Evolutionary conservation across 2,329 filamentous ascomycete genomes (phyloP), one percentile per base, ranked within the genome.

Genomic region (Talaromyces albobiverticillius): DNA sequence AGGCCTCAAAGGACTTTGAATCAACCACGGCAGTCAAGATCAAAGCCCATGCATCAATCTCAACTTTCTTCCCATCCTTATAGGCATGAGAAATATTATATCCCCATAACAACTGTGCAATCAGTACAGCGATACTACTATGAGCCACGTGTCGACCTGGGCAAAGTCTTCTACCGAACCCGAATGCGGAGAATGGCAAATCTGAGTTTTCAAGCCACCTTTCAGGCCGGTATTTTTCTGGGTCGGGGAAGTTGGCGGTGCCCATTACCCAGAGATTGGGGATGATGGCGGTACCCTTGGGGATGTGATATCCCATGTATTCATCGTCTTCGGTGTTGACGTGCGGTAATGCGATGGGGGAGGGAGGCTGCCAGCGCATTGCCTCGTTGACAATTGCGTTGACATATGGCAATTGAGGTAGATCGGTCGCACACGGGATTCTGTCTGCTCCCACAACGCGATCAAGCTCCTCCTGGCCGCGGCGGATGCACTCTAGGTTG

Each of bases 221-320:
- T 34, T 34, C 31, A 13, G 31, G 31, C 13, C 13, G 31, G 60
- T 76, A 76, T 16, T 38, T 60, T 38, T 70, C 60, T 1, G 73
- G 69, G 11, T 72, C 62, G 0, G 65, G 64, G 46, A 70, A 77
- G 20, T 34, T 32, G 18, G n/a, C n/a, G n/a, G 18, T 25, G 2
- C 18, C 31, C 23, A 47, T 47, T 14, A 31, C 45, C 45, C 45
- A 47, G 14, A 20, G 23, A 20, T 47, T 47, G 25, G 45, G 23
- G 16, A 47, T 71, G 9, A 78, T 64, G 20, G 74, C 62, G 5
- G 73, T 74, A 3, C 82, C 82, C 14, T 76, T 77, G 10, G 81
- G 81, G 47, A 85, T 83, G 55, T 77, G 75, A 66, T 81, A 79
- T 29, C 76, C 81, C 20, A 79, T 71, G 61, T 84, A 85, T 11